Percentiles rank a stretch among this genome's conserved stretches.
These are phyloP conservation scores for Pseudocercospora musae DNA, from an alignment of 2,329 filamentous ascomycete species.

Conservation along the genomic window DNA sequence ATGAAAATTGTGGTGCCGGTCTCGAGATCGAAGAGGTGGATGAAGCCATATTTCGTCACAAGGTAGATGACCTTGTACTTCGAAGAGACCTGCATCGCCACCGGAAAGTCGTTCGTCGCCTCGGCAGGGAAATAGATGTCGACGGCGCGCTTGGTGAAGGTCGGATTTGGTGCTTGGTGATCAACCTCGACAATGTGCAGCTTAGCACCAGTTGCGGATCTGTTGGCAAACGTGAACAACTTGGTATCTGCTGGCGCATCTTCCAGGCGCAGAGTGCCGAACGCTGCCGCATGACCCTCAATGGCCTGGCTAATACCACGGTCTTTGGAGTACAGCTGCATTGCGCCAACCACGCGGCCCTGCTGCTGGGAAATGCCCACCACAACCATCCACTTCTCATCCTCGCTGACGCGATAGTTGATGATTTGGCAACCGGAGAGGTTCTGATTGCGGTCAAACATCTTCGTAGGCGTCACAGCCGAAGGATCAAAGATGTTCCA, in stretches of 20 bases:
- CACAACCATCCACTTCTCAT: constrained; percentile 97
- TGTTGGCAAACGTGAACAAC: constrained; percentile 93
- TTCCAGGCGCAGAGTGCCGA: constrained; percentile 84
- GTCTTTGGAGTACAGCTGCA: constrained; percentile 96
- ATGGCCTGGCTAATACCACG: constrained; percentile 97
- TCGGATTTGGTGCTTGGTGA: constrained; percentile 81
- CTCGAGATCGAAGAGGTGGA: constrained; percentile 97
- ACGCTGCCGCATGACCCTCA: constrained; percentile 93
- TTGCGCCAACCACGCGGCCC: constrained; percentile 88
- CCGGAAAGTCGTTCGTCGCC: constrained; percentile 94
- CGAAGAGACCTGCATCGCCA: constrained; percentile 93
- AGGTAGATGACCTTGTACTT: constrained; percentile 97
- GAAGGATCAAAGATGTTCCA: constrained; percentile 92
- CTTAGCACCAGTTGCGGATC: constrained; percentile 85
- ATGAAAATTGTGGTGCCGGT: constrained; percentile 95
- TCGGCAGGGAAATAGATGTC: constrained; percentile 97
- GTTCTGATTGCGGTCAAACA: constrained; percentile 92
- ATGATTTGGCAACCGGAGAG: constrained; percentile 94
- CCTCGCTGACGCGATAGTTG: constrained; percentile 94
- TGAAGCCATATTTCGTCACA: constrained; percentile 98
- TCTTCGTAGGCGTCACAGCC: constrained; percentile 76
- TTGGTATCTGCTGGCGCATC: constrained; percentile 88
- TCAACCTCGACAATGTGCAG: constrained; percentile 98
- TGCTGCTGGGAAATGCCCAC: constrained; percentile 93
- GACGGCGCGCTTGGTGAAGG: constrained; percentile 91